Evolutionary conservation across 2,329 filamentous ascomycete genomes (phyloP).

Genomic region (Fusarium verrucosum): DNA sequence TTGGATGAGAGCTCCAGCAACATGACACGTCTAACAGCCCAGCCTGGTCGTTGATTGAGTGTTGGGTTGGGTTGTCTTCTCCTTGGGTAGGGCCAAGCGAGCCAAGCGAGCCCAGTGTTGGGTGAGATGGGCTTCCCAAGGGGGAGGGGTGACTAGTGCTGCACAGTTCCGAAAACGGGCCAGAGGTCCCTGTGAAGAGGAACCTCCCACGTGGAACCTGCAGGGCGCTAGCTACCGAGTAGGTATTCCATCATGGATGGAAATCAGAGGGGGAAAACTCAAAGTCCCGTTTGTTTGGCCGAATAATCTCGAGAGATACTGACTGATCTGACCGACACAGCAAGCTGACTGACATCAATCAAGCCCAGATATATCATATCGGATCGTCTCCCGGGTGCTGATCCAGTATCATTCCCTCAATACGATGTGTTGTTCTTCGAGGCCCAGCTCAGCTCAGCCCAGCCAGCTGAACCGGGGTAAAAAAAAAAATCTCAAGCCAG

Average conservation of each 20-base stretch:
- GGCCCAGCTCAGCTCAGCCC: constrained; percentile 22
- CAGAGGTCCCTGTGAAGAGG: constrained; percentile 32
- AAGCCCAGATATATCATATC: constrained; percentile 8
- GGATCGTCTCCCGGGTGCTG: background rate
- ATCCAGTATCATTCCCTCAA: background rate
- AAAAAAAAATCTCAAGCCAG: constrained; percentile 19
- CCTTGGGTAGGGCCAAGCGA: constrained; percentile 29
- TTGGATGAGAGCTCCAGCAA: constrained; percentile 26
- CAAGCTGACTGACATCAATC: constrained; percentile 29
- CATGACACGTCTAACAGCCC: constrained; percentile 20
- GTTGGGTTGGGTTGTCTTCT: background rate
- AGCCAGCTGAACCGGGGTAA: background rate
- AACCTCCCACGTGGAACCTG: constrained; percentile 48
- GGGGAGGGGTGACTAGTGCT: constrained; percentile 38
- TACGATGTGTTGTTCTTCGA: constrained; percentile 21
- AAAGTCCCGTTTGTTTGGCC: constrained; percentile 37
- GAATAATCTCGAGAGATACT: constrained; percentile 22
- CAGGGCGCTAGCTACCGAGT: too few relatives aligned
- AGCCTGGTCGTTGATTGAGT: constrained; percentile 2
- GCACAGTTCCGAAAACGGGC: constrained; percentile 43
- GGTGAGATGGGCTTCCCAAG: constrained; percentile 13
- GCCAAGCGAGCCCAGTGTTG: constrained; percentile 13
- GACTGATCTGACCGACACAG: constrained; percentile 11
- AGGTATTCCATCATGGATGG: constrained; percentile 41
- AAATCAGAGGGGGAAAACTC: constrained; percentile 29